A percentile compares a stretch with the other conserved stretches of the same genome.
These are phyloP conservation scores for Scutellaria galericulata DNA, from an alignment of 257 asterid species.

Conservation along the genomic window DNA sequence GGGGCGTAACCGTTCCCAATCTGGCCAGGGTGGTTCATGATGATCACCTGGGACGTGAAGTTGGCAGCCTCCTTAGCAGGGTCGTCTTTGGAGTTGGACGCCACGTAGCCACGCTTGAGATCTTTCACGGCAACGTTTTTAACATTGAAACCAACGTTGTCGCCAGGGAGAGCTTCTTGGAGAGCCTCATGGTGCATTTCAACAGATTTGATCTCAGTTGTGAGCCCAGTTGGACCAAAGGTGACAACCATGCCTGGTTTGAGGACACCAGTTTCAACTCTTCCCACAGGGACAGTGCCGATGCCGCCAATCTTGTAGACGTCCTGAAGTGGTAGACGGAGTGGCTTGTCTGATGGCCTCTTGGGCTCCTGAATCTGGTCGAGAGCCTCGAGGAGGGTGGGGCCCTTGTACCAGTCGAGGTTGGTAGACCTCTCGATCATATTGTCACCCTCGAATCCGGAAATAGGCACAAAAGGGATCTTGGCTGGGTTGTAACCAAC, in stretches of 20 bases:
- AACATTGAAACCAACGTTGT: conserved; percentile 49
- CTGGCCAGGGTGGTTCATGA: conserved; percentile 56
- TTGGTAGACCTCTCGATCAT: conserved; percentile 49
- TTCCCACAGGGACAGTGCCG: conserved; percentile 52
- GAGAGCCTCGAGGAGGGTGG: conserved; percentile 53
- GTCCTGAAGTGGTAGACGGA: conserved; percentile 53
- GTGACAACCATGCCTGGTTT: conserved; percentile 48
- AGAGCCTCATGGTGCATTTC: conserved; percentile 53
- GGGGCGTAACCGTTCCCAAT: conserved; percentile 51
- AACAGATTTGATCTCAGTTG: conserved; percentile 51
- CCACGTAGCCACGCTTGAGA: conserved; percentile 50
- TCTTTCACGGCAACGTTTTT: conserved; percentile 54
- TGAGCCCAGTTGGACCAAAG: conserved; percentile 46
- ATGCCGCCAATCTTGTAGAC: conserved; percentile 56
- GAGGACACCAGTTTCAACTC: conserved; percentile 46
- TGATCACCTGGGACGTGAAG: conserved; percentile 49
- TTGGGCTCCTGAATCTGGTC: conserved; percentile 46
- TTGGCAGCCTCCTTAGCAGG: conserved; percentile 45
- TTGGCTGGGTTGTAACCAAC: conserved; percentile 52
- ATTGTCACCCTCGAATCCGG: conserved; percentile 53
- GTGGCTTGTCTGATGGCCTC: conserved; percentile 52
- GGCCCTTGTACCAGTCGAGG: conserved; percentile 58
- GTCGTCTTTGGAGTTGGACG: conserved; percentile 52
- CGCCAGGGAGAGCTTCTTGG: conserved; percentile 46
- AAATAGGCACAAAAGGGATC: conserved; percentile 48